These are phyloP conservation scores for Pyricularia sp. DNA, from an alignment of 2,329 filamentous ascomycete species.

Conservation along the genomic window DNA sequence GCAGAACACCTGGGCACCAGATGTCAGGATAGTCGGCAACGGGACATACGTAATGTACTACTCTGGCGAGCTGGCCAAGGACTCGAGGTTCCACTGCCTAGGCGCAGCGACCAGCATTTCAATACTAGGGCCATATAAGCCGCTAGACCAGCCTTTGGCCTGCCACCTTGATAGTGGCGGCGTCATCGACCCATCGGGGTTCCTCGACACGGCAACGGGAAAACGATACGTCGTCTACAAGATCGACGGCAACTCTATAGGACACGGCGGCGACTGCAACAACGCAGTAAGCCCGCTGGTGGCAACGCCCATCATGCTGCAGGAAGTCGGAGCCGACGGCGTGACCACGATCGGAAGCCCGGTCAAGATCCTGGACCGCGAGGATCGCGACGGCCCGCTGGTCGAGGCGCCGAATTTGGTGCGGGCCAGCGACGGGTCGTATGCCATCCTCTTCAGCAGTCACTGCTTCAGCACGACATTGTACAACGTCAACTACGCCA, in stretches of 20 bases:
- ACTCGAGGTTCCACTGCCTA: slow-evolving; percentile 37
- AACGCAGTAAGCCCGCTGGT: slow-evolving; percentile 27
- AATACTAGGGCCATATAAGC: slow-evolving; percentile 38
- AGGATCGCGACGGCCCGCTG: slow-evolving; percentile 34
- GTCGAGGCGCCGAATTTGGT: slow-evolving; percentile 44
- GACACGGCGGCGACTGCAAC: slow-evolving; percentile 27
- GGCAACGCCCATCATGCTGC: slow-evolving; percentile 43
- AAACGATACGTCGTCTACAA: slow-evolving; percentile 51
- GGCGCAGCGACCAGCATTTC: slow-evolving; percentile 36
- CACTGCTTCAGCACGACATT: slow-evolving; percentile 40
- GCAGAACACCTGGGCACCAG: slow-evolving; percentile 46
- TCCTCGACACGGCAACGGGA: slow-evolving; percentile 37
- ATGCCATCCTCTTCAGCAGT: slow-evolving; percentile 50
- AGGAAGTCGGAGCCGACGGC: slow-evolving; percentile 36
- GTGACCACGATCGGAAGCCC: slow-evolving; percentile 37
- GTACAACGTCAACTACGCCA: slow-evolving; percentile 50
- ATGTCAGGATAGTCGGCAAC: slow-evolving; percentile 35
- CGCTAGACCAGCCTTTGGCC: slow-evolving; percentile 32
- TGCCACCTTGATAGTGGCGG: slow-evolving; percentile 42
- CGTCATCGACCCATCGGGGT: slow-evolving; percentile 50
- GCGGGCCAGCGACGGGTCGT: slow-evolving; percentile 30
- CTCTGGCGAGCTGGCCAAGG: slow-evolving; percentile 27
- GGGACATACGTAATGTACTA: slow-evolving; percentile 45
- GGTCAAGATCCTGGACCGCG: slow-evolving; percentile 31
- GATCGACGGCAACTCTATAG: slow-evolving; percentile 47